Evolutionary conservation across 2,329 filamentous ascomycete species (phyloP).

Genomic region (Microsporum audouinii): DNA sequence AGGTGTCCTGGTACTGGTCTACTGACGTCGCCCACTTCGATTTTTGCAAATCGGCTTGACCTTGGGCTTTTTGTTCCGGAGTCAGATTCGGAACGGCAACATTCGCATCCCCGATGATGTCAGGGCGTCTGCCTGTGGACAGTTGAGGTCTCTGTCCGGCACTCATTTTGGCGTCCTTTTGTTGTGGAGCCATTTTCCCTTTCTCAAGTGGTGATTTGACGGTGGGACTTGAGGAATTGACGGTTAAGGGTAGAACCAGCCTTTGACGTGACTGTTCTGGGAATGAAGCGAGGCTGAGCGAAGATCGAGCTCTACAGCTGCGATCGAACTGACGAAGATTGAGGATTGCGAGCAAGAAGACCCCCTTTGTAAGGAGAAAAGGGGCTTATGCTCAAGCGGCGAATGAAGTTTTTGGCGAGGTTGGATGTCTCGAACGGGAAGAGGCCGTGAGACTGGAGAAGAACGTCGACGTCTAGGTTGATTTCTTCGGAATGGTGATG

Average conservation of each 20-base stretch:
- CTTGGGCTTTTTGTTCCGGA: slow-evolving; percentile 1
- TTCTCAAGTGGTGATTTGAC: not conserved
- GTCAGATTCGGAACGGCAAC: slow-evolving; percentile 3
- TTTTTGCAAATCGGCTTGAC: not conserved
- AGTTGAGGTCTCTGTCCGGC: not conserved
- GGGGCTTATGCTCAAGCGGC: not conserved
- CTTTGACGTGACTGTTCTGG: slow-evolving; percentile 4
- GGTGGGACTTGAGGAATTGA: not conserved
- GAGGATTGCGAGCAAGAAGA: not conserved
- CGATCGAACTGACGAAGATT: not conserved
- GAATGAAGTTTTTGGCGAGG: slow-evolving; percentile 1
- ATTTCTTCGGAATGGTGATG: not conserved
- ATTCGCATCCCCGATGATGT: not conserved
- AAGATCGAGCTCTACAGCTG: not conserved
- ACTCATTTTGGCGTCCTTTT: slow-evolving; percentile 1
- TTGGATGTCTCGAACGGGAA: not conserved
- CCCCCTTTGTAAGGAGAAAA: not conserved
- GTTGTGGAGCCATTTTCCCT: slow-evolving; percentile 1
- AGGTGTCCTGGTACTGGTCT: not conserved
- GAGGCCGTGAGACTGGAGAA: slow-evolving; percentile 1
- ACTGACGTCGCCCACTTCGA: not conserved
- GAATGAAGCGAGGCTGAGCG: not conserved
- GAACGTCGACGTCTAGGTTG: not conserved
- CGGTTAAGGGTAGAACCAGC: not conserved
- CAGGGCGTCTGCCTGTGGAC: not conserved